Evolutionary conservation across 2,329 filamentous ascomycete species (phyloP), one percentile per base, ranked within the genome.

Genomic region (Apiospora saccharicola): DNA sequence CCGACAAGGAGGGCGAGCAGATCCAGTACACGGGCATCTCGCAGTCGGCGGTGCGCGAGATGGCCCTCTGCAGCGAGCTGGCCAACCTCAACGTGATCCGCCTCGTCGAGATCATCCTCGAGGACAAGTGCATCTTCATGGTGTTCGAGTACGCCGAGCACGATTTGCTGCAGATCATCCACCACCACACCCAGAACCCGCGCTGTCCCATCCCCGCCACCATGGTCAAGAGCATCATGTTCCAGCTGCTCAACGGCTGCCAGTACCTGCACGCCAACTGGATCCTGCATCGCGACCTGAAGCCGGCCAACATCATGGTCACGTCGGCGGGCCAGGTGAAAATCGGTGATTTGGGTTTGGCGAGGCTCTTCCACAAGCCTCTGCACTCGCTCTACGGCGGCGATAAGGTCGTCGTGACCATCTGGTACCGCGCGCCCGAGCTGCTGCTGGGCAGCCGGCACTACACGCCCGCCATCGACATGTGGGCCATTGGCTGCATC

Each of bases 71-170:
- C 83, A 96, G 94, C 49, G 96, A 99, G 81, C 88, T 99, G 37
- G 91, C 89, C 72, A 95, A 99, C 81, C 86, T 90, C 72, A 98
- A 98, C 80, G 92, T 99, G 46, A 96, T 99, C 76, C 91, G 93
- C 73, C 90, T 98, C 1, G 91, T 96, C 74, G 96, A 99, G 83
- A 98, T 98, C 78, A 98, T 99, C 78, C 88, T 99, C 3, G 96
- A 99, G 84, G 95, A 98, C 82, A 98, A 98, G 85, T 98, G 95
- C 85, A 98, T 99, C 81, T 99, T 95, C 84, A 99, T 99, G 93
- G 95, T 99, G 1, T 98, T 99, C 78, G 96, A 98, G 82, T 99
- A 98, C 82, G 96, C 96, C 76, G 96, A 99, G 83, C 96, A 99
- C 82, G 96, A 99, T 82, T 85, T 99, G 49, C 87, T 99, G 5